A percentile compares a stretch with the other conserved stretches of the same genome.
These are phyloP conservation scores for Citrus inodora DNA, from an alignment of 345 rosid genomes.

Conservation along the genomic window DNA sequence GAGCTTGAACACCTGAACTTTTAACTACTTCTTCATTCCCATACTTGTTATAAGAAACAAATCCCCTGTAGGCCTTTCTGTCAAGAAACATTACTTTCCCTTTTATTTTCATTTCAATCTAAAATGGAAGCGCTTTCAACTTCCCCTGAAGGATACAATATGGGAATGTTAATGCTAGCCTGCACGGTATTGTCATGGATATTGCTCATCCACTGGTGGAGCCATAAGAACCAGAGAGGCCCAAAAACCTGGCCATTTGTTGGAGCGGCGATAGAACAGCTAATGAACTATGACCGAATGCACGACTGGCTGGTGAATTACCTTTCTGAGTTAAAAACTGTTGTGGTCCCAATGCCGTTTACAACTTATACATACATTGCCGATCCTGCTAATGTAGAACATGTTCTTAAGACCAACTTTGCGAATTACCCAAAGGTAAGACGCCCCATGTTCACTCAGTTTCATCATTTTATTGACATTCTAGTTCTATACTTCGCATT, in stretches of 20 bases:
- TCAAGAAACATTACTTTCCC: background rate
- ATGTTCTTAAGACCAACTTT: conserved; percentile 84
- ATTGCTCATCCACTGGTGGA: conserved; percentile 67
- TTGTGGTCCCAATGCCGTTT: conserved; percentile 87
- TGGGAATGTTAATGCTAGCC: conserved; percentile 39
- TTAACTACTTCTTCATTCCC: conserved; percentile 19
- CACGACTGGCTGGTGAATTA: conserved; percentile 89
- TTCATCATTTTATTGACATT: background rate
- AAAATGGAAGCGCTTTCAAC: background rate
- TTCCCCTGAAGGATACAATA: conserved; percentile 24
- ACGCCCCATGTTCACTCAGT: background rate
- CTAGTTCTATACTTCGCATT: background rate
- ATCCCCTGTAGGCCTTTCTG: background rate
- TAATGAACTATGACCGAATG: conserved; percentile 74
- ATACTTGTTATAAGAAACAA: conserved; percentile 20
- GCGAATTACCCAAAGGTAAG: conserved; percentile 85
- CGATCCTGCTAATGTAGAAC: conserved; percentile 86
- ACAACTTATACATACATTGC: conserved; percentile 89
- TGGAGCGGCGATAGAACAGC: conserved; percentile 87
- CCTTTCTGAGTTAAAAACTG: conserved; percentile 56
- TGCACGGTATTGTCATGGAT: conserved; percentile 61
- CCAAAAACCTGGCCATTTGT: conserved; percentile 95
- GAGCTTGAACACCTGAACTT: conserved; percentile 6
- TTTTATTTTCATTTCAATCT: background rate
- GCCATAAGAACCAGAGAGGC: conserved; percentile 63